These are phyloP conservation scores for Boechera divaricarpa DNA, from an alignment of 345 rosid genomes.

Conservation along the genomic window DNA sequence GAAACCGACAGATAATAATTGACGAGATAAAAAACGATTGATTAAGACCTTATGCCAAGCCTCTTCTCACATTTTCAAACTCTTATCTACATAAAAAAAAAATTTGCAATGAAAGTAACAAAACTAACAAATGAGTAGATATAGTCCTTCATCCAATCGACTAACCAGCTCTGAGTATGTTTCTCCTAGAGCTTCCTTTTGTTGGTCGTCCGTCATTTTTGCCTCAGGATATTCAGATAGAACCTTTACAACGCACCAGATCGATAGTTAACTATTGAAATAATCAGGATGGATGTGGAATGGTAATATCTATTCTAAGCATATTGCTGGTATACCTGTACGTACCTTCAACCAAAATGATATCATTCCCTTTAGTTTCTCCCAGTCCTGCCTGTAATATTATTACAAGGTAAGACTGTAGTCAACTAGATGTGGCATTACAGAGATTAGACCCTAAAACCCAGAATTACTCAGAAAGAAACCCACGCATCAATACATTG, in stretches of 20 bases:
- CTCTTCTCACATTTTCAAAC: constrained; percentile 29
- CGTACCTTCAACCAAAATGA: constrained; percentile 94
- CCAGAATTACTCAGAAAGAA: neutral
- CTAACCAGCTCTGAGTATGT: constrained; percentile 59
- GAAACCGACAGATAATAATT: neutral
- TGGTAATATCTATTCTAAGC: constrained; percentile 4
- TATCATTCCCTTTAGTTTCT: constrained; percentile 69
- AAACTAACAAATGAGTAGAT: constrained; percentile 21
- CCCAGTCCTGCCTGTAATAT: constrained; percentile 82
- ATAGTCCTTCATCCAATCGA: constrained; percentile 80
- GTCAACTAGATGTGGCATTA: neutral
- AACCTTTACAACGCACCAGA: constrained; percentile 59
- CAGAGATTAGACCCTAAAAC: neutral
- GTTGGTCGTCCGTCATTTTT: constrained; percentile 63
- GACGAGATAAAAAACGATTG: neutral
- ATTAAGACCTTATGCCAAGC: neutral
- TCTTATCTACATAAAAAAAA: neutral
- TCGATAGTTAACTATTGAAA: constrained; percentile 29
- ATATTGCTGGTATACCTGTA: constrained; percentile 66
- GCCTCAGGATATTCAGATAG: constrained; percentile 87
- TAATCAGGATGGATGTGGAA: constrained; percentile 9
- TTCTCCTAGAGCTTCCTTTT: constrained; percentile 72
- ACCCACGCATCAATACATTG: neutral
- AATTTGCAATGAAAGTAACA: constrained; percentile 19
- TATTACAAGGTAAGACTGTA: constrained; percentile 15